Conservation (phyloP, 495 filamentous ascomycete species). For the Cairneyella variabilis region DNA sequence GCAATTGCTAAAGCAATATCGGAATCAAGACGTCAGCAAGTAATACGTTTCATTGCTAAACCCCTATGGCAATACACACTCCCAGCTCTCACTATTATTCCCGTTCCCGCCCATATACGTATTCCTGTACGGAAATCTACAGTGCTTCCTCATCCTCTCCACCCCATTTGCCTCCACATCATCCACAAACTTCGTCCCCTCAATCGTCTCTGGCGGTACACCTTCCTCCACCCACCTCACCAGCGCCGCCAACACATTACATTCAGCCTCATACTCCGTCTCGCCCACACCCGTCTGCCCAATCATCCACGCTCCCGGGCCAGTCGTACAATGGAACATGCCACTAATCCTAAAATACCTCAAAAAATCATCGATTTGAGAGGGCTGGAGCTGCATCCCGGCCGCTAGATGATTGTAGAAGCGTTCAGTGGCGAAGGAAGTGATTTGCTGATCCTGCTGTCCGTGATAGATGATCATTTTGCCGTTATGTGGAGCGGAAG, state of each 20-base stretch:
- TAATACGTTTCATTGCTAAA: no score
- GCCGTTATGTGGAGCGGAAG: slow-evolving; percentile 26
- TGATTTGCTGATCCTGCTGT: slow-evolving; percentile 38
- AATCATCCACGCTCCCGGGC: slow-evolving; percentile 52
- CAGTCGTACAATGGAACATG: slow-evolving; percentile 39
- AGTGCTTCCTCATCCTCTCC: slow-evolving; percentile 33
- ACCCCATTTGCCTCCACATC: slow-evolving; percentile 30
- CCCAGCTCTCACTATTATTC: slow-evolving; percentile 6
- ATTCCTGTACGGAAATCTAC: slow-evolving; percentile 15
- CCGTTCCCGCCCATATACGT: slow-evolving; percentile 1
- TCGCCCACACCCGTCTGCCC: slow-evolving; percentile 34
- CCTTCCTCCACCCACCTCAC: slow-evolving; percentile 60
- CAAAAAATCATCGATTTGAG: slow-evolving; percentile 52
- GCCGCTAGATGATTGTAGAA: slow-evolving; percentile 39
- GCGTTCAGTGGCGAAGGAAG: slow-evolving; percentile 30
- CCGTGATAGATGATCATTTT: slow-evolving; percentile 48
- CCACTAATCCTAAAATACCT: slow-evolving; percentile 59
- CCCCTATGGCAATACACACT: slow-evolving; percentile 6
- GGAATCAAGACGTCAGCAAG: no score
- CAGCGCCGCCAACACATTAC: slow-evolving; percentile 51
- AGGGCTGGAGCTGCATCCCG: slow-evolving; percentile 36
- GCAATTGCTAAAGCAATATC: no score
- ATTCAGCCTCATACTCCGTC: slow-evolving; percentile 25
- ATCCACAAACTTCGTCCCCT: slow-evolving; percentile 49
- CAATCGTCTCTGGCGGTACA: slow-evolving; percentile 47